A percentile compares a stretch with the other conserved stretches of the same genome.
Evolutionary conservation across 768 basidiomycete genomes (phyloP).

Genomic region (Lentinula edodes): DNA sequence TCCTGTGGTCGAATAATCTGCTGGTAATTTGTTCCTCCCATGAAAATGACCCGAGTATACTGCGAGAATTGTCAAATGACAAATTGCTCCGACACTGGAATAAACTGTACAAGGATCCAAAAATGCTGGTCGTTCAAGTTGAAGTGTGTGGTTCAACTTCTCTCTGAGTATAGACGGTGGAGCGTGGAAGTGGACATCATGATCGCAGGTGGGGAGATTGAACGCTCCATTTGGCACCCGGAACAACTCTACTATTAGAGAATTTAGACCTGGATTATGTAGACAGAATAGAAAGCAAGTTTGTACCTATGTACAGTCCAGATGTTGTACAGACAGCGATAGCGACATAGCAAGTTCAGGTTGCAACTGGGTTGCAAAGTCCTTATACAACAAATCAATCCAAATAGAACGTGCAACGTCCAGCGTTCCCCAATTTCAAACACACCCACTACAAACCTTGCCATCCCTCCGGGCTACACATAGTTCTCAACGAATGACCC

Average conservation of each 20-base stretch:
- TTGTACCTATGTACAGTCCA: background rate
- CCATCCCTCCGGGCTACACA: slow-evolving; percentile 19
- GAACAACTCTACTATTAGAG: too few species aligned
- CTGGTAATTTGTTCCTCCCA: background rate
- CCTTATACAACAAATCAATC: background rate
- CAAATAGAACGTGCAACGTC: background rate
- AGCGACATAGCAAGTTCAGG: background rate
- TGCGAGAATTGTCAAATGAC: background rate
- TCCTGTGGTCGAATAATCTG: background rate
- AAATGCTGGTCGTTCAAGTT: too few species aligned
- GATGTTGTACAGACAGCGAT: background rate
- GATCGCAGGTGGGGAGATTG: too few species aligned
- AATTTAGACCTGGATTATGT: too few species aligned
- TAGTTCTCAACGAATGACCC: slow-evolving; percentile 53
- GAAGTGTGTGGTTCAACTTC: too few species aligned
- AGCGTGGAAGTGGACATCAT: too few species aligned
- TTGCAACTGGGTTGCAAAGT: background rate
- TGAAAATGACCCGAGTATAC: background rate
- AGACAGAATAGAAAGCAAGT: too few species aligned
- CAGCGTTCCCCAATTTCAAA: background rate
- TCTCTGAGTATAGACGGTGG: too few species aligned
- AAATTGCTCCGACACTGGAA: background rate
- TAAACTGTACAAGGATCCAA: too few species aligned
- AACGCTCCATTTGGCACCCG: too few species aligned
- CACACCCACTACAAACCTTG: background rate